Evolutionary conservation across 225 moss, liverwort and hornwort genomes (phyloP), one percentile per base, ranked within the genome.

Genomic region (Thuidium tamariscinum): DNA sequence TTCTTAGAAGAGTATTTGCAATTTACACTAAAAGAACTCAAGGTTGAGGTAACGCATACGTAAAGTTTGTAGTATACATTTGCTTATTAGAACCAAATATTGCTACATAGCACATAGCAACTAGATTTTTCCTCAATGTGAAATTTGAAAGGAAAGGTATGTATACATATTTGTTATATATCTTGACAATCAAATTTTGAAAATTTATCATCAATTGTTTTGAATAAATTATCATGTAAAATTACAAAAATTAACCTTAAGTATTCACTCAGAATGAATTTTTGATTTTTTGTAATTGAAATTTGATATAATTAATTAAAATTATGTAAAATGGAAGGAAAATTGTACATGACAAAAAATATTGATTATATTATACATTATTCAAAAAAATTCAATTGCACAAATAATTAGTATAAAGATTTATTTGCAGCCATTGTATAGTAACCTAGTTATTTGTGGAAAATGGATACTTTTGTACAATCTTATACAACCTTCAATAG

Each of bases 391-490:
- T 64, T n/a, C 10, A 65, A n/a, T 65, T 65, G n/a, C 18, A 65
- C 18, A n/a, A 17, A n/a, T 34, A 18, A 0, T 0, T 3, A n/a
- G 3, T n/a, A n/a, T 3, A 10, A 18, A 64, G 18, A 19, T 5
- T n/a, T 64, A 17, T 3, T 64, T 64, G 3, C 6, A 3, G 10
- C 9, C 5, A 10, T 1, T 10, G 3, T 65, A 65, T 1, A 42
- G 7, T 18, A 37, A 34, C 1, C 10, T 25, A 26, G 16, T 4
- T 78, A 2, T 78, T 3, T 18, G n/a, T 10, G 20, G 1, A 13
- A 8, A 67, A n/a, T 77, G 55, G 13, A 10, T 21, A 16, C 6
- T 74, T 48, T 8, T 48, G 18, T 8, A 10, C 15, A 46, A n/a
- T n/a, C n/a, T n/a, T n/a, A n/a, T n/a, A n/a, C n/a, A n/a, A n/a